These are phyloP conservation scores for Senecio squalidus DNA, from an alignment of 140 eudicot genomes.

Conservation along the genomic window DNA sequence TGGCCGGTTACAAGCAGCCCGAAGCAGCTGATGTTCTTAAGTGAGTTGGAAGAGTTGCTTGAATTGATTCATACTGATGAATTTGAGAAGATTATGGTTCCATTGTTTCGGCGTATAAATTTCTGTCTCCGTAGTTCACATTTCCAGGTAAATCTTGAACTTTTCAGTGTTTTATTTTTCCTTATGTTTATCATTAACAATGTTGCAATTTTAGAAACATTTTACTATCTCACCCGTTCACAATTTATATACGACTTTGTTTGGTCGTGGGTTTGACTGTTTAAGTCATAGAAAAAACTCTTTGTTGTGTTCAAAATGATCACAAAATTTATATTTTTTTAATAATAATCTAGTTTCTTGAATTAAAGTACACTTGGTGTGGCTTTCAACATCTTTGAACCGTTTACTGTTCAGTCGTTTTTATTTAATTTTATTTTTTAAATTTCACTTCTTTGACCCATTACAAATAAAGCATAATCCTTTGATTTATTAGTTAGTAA, in stretches of 20 bases:
- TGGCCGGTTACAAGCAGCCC: conserved; percentile 73
- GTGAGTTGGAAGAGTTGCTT: conserved; percentile 10
- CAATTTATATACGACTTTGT: background rate
- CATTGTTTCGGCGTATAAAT: conserved; percentile 47
- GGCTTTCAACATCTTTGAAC: too few relatives aligned
- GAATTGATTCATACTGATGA: conserved; percentile 31
- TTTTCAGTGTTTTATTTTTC: background rate
- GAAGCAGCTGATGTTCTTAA: conserved; percentile 39
- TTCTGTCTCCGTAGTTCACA: conserved; percentile 64
- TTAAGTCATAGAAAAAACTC: too few relatives aligned
- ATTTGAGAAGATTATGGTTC: conserved; percentile 61
- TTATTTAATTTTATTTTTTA: too few relatives aligned
- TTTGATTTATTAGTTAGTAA: too few relatives aligned
- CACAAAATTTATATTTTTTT: too few relatives aligned
- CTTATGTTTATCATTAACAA: background rate
- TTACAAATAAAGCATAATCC: too few relatives aligned
- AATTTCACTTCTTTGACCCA: too few relatives aligned
- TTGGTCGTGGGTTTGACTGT: background rate
- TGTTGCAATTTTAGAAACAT: background rate
- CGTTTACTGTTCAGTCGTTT: too few relatives aligned
- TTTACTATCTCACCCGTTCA: background rate
- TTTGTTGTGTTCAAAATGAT: too few relatives aligned
- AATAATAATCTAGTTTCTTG: too few relatives aligned
- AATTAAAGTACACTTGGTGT: too few relatives aligned
- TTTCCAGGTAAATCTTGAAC: conserved; percentile 43